phyloP scores from a whole-genome alignment of 257 asterid genomes.

The Ocimum tenuiflorum region DNA sequence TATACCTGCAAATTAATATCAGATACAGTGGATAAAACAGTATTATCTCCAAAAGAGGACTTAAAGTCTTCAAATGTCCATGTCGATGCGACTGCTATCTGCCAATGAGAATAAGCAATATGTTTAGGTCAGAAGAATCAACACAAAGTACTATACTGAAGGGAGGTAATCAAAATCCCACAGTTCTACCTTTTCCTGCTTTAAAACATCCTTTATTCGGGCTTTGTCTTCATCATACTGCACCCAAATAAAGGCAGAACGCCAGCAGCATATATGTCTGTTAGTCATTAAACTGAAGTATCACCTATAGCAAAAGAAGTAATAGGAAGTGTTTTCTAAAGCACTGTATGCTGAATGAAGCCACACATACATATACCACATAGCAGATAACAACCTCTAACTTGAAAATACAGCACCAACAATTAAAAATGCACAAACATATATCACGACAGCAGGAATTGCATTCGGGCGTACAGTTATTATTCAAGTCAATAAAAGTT shows the following conservation, averaged over 20 bases:
- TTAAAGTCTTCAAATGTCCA: conserved; percentile 79
- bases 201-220: conserved; percentile 62
- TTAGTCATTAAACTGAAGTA: neutral
- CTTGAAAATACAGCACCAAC: neutral
- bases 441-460: neutral
- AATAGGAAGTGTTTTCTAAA: neutral
- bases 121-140: conserved; percentile 6
- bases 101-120: conserved; percentile 17
- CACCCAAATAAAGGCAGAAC: conserved; percentile 11
- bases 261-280: conserved; percentile 12
- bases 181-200: conserved; percentile 59
- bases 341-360: conserved; percentile 10
- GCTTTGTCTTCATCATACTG: conserved; percentile 86
- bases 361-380: neutral
- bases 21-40: conserved; percentile 40
- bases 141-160: neutral
- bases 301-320: neutral
- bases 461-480: neutral
- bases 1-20: conserved; percentile 79
- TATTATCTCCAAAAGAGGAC: conserved; percentile 43
- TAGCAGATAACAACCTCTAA: neutral
- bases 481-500: neutral
- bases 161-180: conserved; percentile 9
- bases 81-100: conserved; percentile 60
- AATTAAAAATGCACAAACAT: neutral